A percentile compares a stretch with the other conserved stretches of the same genome.
Conservation (phyloP, 352 stramenopile genomes). For the Phytophthora constricta region DNA sequence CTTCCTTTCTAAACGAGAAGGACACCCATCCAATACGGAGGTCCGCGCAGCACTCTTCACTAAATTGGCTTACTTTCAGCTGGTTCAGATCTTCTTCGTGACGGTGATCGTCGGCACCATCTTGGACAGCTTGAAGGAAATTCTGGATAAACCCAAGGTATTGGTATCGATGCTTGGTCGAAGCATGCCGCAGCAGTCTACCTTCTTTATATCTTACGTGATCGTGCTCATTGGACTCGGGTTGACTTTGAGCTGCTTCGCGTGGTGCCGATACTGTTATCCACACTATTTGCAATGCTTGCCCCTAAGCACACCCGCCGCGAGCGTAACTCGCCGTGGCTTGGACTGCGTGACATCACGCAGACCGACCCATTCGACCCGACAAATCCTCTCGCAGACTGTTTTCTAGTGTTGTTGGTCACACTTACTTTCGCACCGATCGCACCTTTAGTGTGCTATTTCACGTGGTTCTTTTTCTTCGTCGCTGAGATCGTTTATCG, state of each 20-base stretch:
- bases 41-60: slow-evolving; percentile 71
- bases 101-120: slow-evolving; percentile 80
- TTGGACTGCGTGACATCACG: slow-evolving; percentile 56
- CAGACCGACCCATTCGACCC: slow-evolving; percentile 69
- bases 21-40: slow-evolving; percentile 72
- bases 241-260: slow-evolving; percentile 70
- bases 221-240: slow-evolving; percentile 72
- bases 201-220: slow-evolving; percentile 87
- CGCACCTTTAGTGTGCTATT: slow-evolving; percentile 79
- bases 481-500: slow-evolving; percentile 74
- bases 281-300: slow-evolving; percentile 54
- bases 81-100: slow-evolving; percentile 87
- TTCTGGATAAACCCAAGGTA: slow-evolving; percentile 73
- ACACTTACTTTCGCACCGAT: slow-evolving; percentile 84
- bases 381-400: slow-evolving; percentile 61
- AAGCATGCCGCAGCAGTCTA: slow-evolving; percentile 84
- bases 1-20: slow-evolving; percentile 69
- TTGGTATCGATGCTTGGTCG: slow-evolving; percentile 74
- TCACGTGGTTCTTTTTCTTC: slow-evolving; percentile 77
- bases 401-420: slow-evolving; percentile 74
- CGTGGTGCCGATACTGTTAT: slow-evolving; percentile 57
- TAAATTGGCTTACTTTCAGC: slow-evolving; percentile 84
- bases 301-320: slow-evolving; percentile 69
- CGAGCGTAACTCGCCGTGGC: slow-evolving; percentile 61
- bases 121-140: slow-evolving; percentile 73